These are phyloP conservation scores for Hymenoscyphus occultus DNA, from an alignment of 2,329 filamentous ascomycete genomes.

Conservation along the genomic window DNA sequence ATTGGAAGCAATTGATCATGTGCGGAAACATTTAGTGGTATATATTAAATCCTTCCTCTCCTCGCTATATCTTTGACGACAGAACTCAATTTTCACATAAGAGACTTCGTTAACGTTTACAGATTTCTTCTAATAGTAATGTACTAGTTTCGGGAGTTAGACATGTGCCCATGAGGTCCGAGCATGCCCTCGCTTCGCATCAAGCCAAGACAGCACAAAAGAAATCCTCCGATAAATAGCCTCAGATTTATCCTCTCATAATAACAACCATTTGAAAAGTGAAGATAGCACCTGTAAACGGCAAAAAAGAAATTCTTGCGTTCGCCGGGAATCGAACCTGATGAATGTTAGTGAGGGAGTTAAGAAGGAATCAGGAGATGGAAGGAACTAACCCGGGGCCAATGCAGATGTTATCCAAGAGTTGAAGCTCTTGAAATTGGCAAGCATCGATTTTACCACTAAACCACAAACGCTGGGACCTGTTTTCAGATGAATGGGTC, in stretches of 20 bases:
- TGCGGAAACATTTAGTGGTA: too few relatives aligned
- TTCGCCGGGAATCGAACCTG: not conserved
- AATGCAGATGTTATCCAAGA: not conserved
- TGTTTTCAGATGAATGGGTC: too few relatives aligned
- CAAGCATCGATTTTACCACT: constrained; percentile 1
- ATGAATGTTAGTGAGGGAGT: too few relatives aligned
- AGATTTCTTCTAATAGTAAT: too few relatives aligned
- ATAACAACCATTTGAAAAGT: not conserved
- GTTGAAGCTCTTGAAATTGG: not conserved
- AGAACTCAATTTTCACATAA: too few relatives aligned
- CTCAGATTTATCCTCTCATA: not conserved
- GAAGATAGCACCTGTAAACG: not conserved
- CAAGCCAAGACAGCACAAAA: not conserved
- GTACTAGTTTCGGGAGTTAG: too few relatives aligned
- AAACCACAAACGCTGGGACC: not conserved
- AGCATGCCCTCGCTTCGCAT: not conserved
- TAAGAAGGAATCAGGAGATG: too few relatives aligned
- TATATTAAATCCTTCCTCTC: too few relatives aligned
- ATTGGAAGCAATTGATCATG: too few relatives aligned
- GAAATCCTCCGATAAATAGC: not conserved
- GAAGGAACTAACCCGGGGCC: not conserved
- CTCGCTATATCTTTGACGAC: too few relatives aligned
- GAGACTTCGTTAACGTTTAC: too few relatives aligned
- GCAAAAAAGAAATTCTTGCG: not conserved
- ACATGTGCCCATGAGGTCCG: not conserved